phyloP scores from a whole-genome alignment of 176 grass and related monocot species.

The Puccinellia tenuiflora region DNA sequence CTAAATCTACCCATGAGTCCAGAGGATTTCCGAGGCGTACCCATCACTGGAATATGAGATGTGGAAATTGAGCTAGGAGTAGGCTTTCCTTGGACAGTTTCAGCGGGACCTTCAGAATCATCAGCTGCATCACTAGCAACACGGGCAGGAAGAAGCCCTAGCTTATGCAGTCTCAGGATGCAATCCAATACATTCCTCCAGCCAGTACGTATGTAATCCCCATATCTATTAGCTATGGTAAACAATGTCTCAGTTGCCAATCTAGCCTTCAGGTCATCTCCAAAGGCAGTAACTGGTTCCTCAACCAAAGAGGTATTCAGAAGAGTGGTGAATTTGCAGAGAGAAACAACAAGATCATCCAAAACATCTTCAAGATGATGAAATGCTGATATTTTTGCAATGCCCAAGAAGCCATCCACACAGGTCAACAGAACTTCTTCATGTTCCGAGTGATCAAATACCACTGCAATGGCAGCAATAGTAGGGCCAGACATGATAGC shows the following conservation, averaged over 20 bases:
- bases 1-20: constrained; percentile 98
- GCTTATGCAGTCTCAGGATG: constrained; percentile 96
- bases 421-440: constrained; percentile 73
- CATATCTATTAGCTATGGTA: constrained; percentile 85
- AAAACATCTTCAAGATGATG: constrained; percentile 96
- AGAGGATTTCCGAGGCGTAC: constrained; percentile 84
- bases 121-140: constrained; percentile 92
- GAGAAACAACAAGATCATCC: constrained; percentile 93
- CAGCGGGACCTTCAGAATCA: constrained; percentile 67
- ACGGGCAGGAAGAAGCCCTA: constrained; percentile 86
- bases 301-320: constrained; percentile 92
- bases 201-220: constrained; percentile 82
- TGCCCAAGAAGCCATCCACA: constrained; percentile 82
- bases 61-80: constrained; percentile 62
- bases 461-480: constrained; percentile 93
- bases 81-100: constrained; percentile 75
- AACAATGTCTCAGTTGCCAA: constrained; percentile 93
- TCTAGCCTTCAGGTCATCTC: constrained; percentile 94
- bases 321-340: constrained; percentile 98
- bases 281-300: constrained; percentile 94
- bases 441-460: constrained; percentile 94
- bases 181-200: constrained; percentile 98
- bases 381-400: constrained; percentile 96
- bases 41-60: constrained; percentile 83
- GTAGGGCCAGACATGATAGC: constrained; percentile 96